Conservation (phyloP, 768 basidiomycete genomes). For the Tylopilus sp. region DNA sequence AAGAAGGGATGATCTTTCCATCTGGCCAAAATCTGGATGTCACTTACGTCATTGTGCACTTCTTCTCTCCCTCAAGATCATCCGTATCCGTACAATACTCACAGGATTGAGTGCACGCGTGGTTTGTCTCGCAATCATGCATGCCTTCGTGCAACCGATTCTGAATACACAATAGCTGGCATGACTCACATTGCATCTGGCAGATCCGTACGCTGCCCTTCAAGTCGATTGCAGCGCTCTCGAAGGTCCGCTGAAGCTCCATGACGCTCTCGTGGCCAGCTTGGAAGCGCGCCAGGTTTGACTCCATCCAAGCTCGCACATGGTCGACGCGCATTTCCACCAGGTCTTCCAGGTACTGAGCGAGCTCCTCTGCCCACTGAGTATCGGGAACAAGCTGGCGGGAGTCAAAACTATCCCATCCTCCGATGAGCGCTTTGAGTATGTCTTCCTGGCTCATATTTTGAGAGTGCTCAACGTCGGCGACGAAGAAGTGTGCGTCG, state of each 20-base stretch:
- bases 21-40: background rate
- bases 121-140: slow-evolving; percentile 51
- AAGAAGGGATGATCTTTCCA: background rate
- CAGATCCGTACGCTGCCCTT: slow-evolving; percentile 51
- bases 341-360: slow-evolving; percentile 39
- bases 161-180: slow-evolving; percentile 48
- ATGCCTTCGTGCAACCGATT: slow-evolving; percentile 42
- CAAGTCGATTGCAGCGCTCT: slow-evolving; percentile 43
- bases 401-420: slow-evolving; percentile 30
- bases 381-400: slow-evolving; percentile 38
- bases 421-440: slow-evolving; percentile 15
- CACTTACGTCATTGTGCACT: slow-evolving; percentile 47
- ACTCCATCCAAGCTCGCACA: slow-evolving; percentile 48
- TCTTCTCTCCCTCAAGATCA: slow-evolving; percentile 29
- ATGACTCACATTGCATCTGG: slow-evolving; percentile 42
- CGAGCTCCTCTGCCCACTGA: slow-evolving; percentile 41
- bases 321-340: slow-evolving; percentile 43
- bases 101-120: slow-evolving; percentile 44
- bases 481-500: slow-evolving; percentile 35
- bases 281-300: slow-evolving; percentile 49
- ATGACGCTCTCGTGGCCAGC: slow-evolving; percentile 43
- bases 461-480: slow-evolving; percentile 11
- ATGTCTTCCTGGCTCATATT: slow-evolving; percentile 8
- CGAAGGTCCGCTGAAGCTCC: slow-evolving; percentile 41
- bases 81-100: slow-evolving; percentile 36